Evolutionary conservation across 2,329 filamentous ascomycete species (phyloP), one percentile per base, ranked within the genome.

Genomic region (Curvularia sp.): DNA sequence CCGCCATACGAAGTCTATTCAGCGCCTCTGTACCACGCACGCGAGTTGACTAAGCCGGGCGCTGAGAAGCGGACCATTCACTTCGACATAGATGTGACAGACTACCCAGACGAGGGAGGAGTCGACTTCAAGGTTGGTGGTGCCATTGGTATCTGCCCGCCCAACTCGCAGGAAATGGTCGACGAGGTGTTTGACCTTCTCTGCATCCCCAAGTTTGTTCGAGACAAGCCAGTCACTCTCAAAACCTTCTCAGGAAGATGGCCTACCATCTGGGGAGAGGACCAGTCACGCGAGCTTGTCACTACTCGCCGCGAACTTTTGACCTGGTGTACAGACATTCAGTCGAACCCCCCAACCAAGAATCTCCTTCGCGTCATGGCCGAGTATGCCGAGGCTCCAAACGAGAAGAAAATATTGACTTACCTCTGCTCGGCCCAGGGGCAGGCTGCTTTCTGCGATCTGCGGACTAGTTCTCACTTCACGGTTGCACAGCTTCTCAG

Each of bases 181-280:
- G 90, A 97, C 15, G 89, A 95, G 61, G 82, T 98, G 38, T 86
- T 99, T 65, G 88, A 97, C 71, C 81, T 89, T 23, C 86, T 99
- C 18, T 84, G 91, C 68, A 84, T 98, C 21, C 93, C 93, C 3
- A 89, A 87, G 36, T 91, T 89, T 72, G 83, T 95, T 59, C 89
- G 95, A 28, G 91, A 96, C 79, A 95, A 92, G 82, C 89, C 90
- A 13, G 85, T 97, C 18, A 81, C 90, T 18, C 80, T 98, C 67
- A 88, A 88, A 75, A 98, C 95, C 0, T 87, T 84, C 34, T 86
- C 84, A 60, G 94, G 94, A 32, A 86, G 95, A 49, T 99, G 94
- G 94, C 95, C 95, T 3, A 99, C 95, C 0, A 96, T 99, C 49
- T 99, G 95, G 95, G 95, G 94, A 41, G 92, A 96, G 2, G 94